Evolutionary conservation across 1,284 basidiomycete species (phyloP), one percentile per base, ranked within the genome.

Genomic region (Paramarasmius palmivorus): DNA sequence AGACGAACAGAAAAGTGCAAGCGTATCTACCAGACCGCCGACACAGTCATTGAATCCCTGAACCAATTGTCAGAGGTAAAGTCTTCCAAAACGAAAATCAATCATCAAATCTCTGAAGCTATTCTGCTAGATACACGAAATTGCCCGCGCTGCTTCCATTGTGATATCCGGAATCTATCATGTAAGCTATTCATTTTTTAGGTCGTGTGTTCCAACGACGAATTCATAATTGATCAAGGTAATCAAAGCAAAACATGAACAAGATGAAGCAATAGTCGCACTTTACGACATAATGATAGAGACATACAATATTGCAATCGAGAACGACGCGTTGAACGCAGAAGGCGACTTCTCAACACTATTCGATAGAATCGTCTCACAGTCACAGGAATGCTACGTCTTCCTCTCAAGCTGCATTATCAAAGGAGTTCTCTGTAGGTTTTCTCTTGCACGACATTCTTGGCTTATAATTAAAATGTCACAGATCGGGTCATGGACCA

Each of bases 361-460:
- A 2, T 49, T 49, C 34, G 32, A 37, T 25, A 19, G 34, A n/a
- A 49, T 49, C 25, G 45, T 47, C 47, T 37, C 10, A 12, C 45
- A 35, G 5, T 7, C 45, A 15, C n/a, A 7, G 10, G 45, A 47
- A 7, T 47, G 45, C 26, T 47, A 29, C 25, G 6, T 47, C 10
- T 47, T 47, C 26, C 29, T 49, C 35, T 37, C 47, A 4, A 25
- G 38, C 15, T 49, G 22, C 20, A 34, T 22, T n/a, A 37, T 35
- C n/a, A 15, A 34, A 12, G 20, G 35, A 19, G n/a, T n/a, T 25
- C 4, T 49, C 25, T 12, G 47, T 49, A 23, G 22, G 47, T 5
- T 12, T n/a, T 19, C 10, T 23, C n/a, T n/a, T 15, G n/a, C 8
- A 8, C n/a, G 5, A 12, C 19, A 19, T 23, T 5, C 6, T 23